A percentile compares a stretch with the other conserved stretches of the same genome.
These are phyloP conservation scores for Mycena amicta DNA, from an alignment of 768 basidiomycete genomes.

Conservation along the genomic window DNA sequence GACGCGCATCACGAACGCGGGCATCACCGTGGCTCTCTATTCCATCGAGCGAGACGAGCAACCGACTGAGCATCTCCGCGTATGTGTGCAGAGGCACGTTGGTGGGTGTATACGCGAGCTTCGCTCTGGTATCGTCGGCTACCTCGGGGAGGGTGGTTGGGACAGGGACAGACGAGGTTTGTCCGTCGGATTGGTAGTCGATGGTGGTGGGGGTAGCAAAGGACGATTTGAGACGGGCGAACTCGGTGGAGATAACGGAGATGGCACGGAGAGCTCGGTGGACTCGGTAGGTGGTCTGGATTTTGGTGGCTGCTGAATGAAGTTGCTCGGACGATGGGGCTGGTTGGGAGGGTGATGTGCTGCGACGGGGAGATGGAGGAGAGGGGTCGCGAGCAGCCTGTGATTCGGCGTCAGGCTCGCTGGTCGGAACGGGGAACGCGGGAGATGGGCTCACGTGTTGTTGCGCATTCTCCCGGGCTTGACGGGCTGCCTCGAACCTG, in stretches of 20 bases:
- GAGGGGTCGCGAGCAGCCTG: constrained; percentile 1
- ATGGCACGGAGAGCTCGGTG: constrained; percentile 45
- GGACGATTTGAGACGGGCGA: constrained; percentile 40
- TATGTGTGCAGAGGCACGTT: constrained; percentile 68
- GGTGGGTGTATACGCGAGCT: constrained; percentile 60
- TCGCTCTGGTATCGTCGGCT: constrained; percentile 27
- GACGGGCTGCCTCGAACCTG: constrained; percentile 21
- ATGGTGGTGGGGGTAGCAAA: constrained; percentile 50
- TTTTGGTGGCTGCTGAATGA: constrained; percentile 45
- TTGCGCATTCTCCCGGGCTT: constrained; percentile 7
- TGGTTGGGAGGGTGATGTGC: constrained; percentile 14
- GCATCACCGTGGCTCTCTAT: constrained; percentile 66
- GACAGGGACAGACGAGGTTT: constrained; percentile 31
- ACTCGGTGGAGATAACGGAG: constrained; percentile 41
- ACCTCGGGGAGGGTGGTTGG: constrained; percentile 22
- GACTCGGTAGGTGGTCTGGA: constrained; percentile 50
- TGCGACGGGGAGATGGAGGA: constrained; percentile 7
- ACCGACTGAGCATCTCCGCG: constrained; percentile 59
- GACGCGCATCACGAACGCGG: constrained; percentile 52
- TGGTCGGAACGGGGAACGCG: neutral
- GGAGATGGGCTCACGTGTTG: neutral
- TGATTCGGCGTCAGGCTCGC: constrained; percentile 3
- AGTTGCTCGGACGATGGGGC: constrained; percentile 33
- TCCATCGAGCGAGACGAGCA: constrained; percentile 69
- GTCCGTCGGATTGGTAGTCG: constrained; percentile 48